These are phyloP conservation scores for Ogataea haglerorum DNA, from an alignment of 805 yeast species.

Conservation along the genomic window DNA sequence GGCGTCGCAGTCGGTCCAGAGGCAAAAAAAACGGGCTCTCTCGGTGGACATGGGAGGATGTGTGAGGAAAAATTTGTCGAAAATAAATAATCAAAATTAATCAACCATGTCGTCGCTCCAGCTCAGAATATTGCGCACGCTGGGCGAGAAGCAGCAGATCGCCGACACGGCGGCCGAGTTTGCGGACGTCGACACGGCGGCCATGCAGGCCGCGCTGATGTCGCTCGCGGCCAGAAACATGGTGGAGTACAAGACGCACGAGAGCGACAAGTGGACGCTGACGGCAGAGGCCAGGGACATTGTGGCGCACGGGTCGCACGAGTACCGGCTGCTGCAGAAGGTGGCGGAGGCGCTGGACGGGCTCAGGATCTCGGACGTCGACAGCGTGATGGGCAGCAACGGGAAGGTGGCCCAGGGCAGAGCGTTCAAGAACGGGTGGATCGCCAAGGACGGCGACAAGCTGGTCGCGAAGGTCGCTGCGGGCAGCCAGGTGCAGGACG, in stretches of 20 bases:
- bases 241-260: conserved; percentile 69
- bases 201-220: conserved; percentile 76
- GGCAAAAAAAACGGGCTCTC: conserved; percentile 6
- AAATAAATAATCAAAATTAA: not conserved
- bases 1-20: conserved; percentile 4
- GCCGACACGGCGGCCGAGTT: conserved; percentile 66
- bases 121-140: conserved; percentile 56
- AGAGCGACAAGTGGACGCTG: conserved; percentile 70
- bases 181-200: conserved; percentile 60
- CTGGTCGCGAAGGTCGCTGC: conserved; percentile 58
- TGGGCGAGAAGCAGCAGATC: conserved; percentile 61
- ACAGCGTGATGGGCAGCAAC: conserved; percentile 66
- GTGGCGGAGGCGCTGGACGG: conserved; percentile 75
- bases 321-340: conserved; percentile 70
- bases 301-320: conserved; percentile 82
- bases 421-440: conserved; percentile 98
- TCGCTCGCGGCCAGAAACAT: conserved; percentile 82
- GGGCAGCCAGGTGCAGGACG: conserved; percentile 54
- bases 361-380: conserved; percentile 75
- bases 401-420: conserved; percentile 95
- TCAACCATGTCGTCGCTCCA: conserved; percentile 64
- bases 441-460: conserved; percentile 79
- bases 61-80: conserved; percentile 9
- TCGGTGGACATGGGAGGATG: conserved; percentile 7
- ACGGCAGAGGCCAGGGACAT: conserved; percentile 82